Evolutionary conservation across 2,329 filamentous ascomycete genomes (phyloP).

Genomic region (Mycosphaerella arachidis): DNA sequence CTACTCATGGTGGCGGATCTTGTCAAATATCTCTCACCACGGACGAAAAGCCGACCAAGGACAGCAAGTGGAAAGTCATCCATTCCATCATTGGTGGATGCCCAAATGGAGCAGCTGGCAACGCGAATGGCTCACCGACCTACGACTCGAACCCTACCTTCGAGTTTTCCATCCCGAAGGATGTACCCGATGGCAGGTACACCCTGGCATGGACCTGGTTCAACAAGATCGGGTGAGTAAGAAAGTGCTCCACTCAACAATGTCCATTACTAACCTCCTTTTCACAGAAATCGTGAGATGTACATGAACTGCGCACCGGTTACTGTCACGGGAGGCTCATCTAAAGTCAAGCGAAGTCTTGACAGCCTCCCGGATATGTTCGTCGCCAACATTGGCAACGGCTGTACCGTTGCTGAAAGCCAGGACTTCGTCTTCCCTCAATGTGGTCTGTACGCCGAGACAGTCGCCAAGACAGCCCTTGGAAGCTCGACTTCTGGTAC

Average conservation of each 20-base stretch:
- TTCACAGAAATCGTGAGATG: conserved; percentile 72
- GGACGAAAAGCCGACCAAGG: conserved; percentile 64
- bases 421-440: conserved; percentile 58
- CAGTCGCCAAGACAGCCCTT: conserved; percentile 10
- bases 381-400: conserved; percentile 53
- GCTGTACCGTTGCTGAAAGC: conserved; percentile 52
- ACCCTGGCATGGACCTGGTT: conserved; percentile 91
- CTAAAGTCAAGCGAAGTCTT: conserved; percentile 44
- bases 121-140: conserved; percentile 22
- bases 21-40: conserved; percentile 83
- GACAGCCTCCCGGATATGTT: conserved; percentile 66
- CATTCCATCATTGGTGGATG: conserved; percentile 84
- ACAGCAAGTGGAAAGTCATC: conserved; percentile 79
- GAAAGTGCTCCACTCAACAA: neutral
- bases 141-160: conserved; percentile 49
- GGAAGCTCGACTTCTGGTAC: conserved; percentile 11
- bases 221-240: conserved; percentile 64
- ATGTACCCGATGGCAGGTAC: conserved; percentile 70
- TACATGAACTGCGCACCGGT: conserved; percentile 94
- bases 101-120: conserved; percentile 59
- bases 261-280: neutral
- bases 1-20: conserved; percentile 82
- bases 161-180: conserved; percentile 65
- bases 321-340: conserved; percentile 51
- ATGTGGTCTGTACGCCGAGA: conserved; percentile 45